Evolutionary conservation across 2,329 filamentous ascomycete species (phyloP).

Genomic region (Aspergillus quadricinctus): DNA sequence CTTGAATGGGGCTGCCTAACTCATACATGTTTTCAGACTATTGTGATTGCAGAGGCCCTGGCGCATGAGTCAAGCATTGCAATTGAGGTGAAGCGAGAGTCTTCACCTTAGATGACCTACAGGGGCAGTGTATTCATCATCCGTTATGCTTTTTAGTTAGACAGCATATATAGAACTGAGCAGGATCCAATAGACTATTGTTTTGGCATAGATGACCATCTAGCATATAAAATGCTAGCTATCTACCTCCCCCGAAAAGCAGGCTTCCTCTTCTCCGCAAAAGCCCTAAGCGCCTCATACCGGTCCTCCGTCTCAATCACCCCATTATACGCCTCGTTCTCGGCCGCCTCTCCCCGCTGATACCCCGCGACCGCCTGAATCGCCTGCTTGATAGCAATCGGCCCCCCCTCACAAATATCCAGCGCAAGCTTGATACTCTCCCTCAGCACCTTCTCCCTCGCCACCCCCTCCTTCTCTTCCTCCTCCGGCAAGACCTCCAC

Average conservation of each 20-base stretch:
- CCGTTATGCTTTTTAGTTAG: no score
- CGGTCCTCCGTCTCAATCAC: slow-evolving; percentile 83
- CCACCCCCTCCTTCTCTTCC: slow-evolving; percentile 51
- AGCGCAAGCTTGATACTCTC: slow-evolving; percentile 74
- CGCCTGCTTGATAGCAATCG: slow-evolving; percentile 74
- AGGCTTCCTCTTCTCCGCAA: slow-evolving; percentile 70
- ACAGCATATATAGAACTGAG: no score
- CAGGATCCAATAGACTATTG: not conserved
- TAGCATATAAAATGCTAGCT: slow-evolving; percentile 4
- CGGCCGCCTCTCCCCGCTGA: slow-evolving; percentile 64
- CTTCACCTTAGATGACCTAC: not conserved
- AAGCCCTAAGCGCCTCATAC: slow-evolving; percentile 81
- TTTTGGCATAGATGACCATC: no score
- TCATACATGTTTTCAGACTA: no score
- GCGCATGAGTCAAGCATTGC: no score
- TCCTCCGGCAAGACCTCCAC: slow-evolving; percentile 67
- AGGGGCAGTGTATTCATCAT: not conserved
- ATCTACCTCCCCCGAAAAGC: slow-evolving; percentile 56
- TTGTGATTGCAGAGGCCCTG: no score
- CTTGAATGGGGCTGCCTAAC: no score
- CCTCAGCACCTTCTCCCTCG: slow-evolving; percentile 64
- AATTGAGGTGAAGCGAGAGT: no score
- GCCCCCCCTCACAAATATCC: slow-evolving; percentile 86
- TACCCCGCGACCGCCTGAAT: slow-evolving; percentile 71
- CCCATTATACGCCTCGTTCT: slow-evolving; percentile 80